These are phyloP conservation scores for Ganoderma resinaceum DNA, from an alignment of 1,284 basidiomycete genomes.

Conservation along the genomic window DNA sequence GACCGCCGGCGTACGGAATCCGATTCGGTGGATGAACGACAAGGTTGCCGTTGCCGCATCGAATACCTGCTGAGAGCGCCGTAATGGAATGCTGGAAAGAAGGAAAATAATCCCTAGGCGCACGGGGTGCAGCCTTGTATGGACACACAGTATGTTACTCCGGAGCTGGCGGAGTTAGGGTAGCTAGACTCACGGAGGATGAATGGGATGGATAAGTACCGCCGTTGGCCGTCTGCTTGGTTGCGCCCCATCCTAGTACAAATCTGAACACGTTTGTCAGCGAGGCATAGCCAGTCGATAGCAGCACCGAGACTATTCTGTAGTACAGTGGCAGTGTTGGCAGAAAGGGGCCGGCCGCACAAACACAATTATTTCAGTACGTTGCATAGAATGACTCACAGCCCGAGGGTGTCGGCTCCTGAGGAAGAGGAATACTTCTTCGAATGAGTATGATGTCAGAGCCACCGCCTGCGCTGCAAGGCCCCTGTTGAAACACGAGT, in stretches of 20 bases:
- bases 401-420: background rate
- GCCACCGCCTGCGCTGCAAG: background rate
- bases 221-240: background rate
- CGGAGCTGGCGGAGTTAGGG: background rate
- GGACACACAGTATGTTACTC: background rate
- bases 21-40: conserved; percentile 8
- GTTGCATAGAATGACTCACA: background rate
- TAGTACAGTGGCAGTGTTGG: background rate
- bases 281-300: background rate
- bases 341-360: background rate
- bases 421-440: background rate
- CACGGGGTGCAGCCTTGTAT: background rate
- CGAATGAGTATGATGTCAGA: background rate
- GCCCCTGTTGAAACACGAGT: background rate
- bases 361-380: no score
- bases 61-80: background rate
- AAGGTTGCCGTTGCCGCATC: conserved; percentile 9
- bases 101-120: background rate
- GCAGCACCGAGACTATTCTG: background rate
- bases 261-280: background rate
- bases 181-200: background rate
- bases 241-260: background rate
- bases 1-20: conserved; percentile 5
- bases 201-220: background rate
- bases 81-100: conserved; percentile 1